A percentile compares a stretch with the other conserved stretches of the same genome.
Conservation (phyloP, 1,284 basidiomycete genomes). For the Boletus nobilissimus region DNA sequence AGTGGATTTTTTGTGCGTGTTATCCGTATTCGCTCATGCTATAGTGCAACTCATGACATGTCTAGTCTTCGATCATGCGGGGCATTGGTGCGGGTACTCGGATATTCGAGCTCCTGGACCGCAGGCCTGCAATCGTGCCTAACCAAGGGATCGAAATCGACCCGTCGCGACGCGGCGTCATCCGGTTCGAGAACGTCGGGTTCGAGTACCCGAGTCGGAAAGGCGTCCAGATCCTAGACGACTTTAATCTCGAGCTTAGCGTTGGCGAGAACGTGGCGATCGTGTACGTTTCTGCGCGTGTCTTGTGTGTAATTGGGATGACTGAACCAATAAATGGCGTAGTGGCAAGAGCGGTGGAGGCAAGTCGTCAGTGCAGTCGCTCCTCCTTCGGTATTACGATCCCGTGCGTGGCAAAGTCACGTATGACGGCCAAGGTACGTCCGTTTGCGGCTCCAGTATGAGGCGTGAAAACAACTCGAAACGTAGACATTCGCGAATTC, state of each 20-base stretch:
- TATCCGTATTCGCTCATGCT: neutral
- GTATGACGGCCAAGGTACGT: constrained; percentile 84
- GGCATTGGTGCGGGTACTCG: constrained; percentile 93
- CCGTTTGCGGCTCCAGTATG: too few species aligned
- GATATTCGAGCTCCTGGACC: constrained; percentile 93
- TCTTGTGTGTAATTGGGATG: neutral
- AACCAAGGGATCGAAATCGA: constrained; percentile 67
- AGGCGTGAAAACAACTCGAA: constrained; percentile 27
- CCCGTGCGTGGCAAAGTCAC: constrained; percentile 84
- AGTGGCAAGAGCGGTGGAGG: constrained; percentile 92
- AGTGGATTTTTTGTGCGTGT: constrained; percentile 55
- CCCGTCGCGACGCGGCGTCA: constrained; percentile 66
- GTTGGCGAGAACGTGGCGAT: constrained; percentile 91
- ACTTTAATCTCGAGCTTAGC: constrained; percentile 80
- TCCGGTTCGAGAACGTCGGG: constrained; percentile 82
- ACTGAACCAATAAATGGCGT: constrained; percentile 13
- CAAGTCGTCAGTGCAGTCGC: constrained; percentile 91
- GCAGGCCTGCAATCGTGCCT: constrained; percentile 76
- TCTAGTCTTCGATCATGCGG: constrained; percentile 83
- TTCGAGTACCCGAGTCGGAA: constrained; percentile 91
- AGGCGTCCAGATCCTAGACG: constrained; percentile 80
- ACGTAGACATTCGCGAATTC: constrained; percentile 83
- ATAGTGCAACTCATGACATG: neutral
- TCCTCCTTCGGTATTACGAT: constrained; percentile 94
- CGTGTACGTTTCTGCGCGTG: constrained; percentile 66